A percentile compares a stretch with the other conserved stretches of the same genome.
Conservation (phyloP, 2,329 filamentous ascomycete species). For the Knufia fluminis region DNA sequence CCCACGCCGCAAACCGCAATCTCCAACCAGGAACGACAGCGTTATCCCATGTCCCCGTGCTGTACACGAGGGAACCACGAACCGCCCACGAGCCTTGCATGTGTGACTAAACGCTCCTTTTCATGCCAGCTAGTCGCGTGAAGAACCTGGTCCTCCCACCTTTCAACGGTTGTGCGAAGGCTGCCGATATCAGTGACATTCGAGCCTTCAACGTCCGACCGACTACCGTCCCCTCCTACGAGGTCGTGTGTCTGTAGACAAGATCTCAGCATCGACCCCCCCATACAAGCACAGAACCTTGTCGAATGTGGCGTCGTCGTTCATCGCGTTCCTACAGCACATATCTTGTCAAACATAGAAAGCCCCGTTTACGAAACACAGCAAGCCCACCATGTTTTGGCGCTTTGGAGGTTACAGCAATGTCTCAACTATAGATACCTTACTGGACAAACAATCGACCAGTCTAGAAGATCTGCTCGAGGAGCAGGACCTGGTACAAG, state of each 20-base stretch:
- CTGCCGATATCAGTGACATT: background rate
- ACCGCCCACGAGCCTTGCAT: background rate
- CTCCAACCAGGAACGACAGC: constrained; percentile 2
- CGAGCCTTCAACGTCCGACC: background rate
- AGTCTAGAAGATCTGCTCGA: constrained; percentile 92
- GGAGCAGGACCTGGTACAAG: constrained; percentile 91
- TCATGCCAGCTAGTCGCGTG: background rate
- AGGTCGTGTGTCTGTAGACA: no score
- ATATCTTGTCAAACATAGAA: background rate
- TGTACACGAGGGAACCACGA: background rate
- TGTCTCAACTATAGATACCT: constrained; percentile 89
- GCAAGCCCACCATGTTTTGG: constrained; percentile 81
- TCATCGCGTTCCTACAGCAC: background rate
- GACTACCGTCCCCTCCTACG: no score
- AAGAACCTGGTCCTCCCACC: background rate
- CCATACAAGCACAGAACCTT: no score
- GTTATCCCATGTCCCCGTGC: background rate
- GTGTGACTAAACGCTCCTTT: background rate
- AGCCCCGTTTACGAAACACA: background rate
- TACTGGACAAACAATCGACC: constrained; percentile 92
- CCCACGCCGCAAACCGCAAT: background rate
- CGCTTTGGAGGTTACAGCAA: constrained; percentile 98
- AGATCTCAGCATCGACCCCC: no score
- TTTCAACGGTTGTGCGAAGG: background rate
- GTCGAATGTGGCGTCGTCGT: background rate